Conservation (phyloP, 2,329 filamentous ascomycete genomes). For the Aspergillus fischeri region DNA sequence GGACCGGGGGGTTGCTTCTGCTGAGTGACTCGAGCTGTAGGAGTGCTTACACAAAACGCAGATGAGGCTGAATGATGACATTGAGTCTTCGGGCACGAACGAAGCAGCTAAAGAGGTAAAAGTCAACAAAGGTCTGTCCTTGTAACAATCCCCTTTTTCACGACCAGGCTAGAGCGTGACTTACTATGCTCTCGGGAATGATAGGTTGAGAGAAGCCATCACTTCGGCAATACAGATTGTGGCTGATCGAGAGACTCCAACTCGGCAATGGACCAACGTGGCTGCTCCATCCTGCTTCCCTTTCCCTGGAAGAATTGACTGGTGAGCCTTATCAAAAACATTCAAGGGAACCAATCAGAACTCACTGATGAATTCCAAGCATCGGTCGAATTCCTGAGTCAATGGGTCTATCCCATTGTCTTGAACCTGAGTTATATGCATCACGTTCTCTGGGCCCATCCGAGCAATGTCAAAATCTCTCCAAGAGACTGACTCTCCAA, state of each 20-base stretch:
- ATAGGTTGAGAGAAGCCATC: constrained; percentile 75
- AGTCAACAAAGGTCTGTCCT: neutral
- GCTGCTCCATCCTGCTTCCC: constrained; percentile 73
- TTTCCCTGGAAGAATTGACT: constrained; percentile 55
- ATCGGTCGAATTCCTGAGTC: constrained; percentile 77
- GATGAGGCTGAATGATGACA: constrained; percentile 95
- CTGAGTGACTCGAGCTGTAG: neutral
- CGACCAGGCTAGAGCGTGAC: constrained; percentile 22
- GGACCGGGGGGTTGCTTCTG: neutral
- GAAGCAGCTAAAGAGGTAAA: constrained; percentile 59
- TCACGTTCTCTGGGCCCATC: constrained; percentile 75
- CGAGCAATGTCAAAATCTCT: constrained; percentile 62
- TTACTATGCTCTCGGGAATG: constrained; percentile 84
- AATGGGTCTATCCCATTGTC: constrained; percentile 96
- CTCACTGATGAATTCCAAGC: constrained; percentile 88
- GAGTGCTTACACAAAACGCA: constrained; percentile 69
- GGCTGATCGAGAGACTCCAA: constrained; percentile 90
- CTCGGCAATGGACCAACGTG: constrained; percentile 91
- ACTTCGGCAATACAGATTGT: constrained; percentile 99
- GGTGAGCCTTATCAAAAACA: neutral
- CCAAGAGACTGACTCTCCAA: constrained; percentile 87
- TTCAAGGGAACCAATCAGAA: constrained; percentile 13
- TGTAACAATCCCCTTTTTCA: neutral
- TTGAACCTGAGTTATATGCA: constrained; percentile 80
- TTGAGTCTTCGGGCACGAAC: constrained; percentile 89